These are phyloP conservation scores for Boletus semigastroideus DNA, from an alignment of 1,284 basidiomycete species.

Conservation along the genomic window DNA sequence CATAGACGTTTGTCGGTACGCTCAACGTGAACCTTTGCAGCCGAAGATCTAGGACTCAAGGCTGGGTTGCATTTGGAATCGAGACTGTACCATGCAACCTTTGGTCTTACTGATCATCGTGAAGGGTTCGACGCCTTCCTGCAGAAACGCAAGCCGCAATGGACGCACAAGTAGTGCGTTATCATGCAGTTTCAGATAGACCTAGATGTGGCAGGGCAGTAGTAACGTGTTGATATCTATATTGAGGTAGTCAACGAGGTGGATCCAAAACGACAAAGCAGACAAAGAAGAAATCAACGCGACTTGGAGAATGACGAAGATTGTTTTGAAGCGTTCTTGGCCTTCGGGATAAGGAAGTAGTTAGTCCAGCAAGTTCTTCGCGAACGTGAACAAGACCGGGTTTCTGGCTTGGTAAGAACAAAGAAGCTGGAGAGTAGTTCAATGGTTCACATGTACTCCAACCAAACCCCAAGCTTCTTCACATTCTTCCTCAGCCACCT, in stretches of 20 bases:
- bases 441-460: too few relatives aligned
- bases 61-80: slow-evolving; percentile 62
- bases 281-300: not conserved
- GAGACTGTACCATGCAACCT: slow-evolving; percentile 63
- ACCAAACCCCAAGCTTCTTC: too few relatives aligned
- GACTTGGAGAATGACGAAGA: too few relatives aligned
- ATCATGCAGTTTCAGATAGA: too few relatives aligned
- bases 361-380: too few relatives aligned
- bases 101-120: slow-evolving; percentile 66
- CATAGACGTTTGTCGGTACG: not conserved
- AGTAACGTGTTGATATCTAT: not conserved
- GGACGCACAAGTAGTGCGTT: slow-evolving; percentile 22
- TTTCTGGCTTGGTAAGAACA: too few relatives aligned
- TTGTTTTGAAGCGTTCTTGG: too few relatives aligned
- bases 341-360: too few relatives aligned
- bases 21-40: slow-evolving; percentile 29
- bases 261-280: not conserved
- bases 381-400: too few relatives aligned
- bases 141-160: slow-evolving; percentile 55
- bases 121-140: slow-evolving; percentile 67
- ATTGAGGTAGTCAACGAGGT: not conserved
- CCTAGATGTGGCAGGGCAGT: not conserved
- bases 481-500: too few relatives aligned
- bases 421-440: too few relatives aligned
- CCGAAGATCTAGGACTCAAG: slow-evolving; percentile 57